phyloP scores from a whole-genome alignment of 164 flowering plant genomes.

The Sedum album region DNA sequence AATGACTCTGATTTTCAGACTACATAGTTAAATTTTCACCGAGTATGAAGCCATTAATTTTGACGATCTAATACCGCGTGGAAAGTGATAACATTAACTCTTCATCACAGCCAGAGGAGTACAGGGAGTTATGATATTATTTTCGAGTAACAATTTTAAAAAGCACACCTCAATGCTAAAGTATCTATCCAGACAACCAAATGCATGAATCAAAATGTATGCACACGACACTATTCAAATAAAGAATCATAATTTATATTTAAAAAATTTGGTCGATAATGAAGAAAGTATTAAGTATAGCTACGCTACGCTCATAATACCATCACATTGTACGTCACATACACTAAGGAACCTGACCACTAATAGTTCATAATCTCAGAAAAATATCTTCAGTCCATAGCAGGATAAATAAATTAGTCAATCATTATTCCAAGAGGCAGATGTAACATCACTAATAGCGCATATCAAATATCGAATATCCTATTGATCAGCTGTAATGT shows the following conservation, averaged over 20 bases:
- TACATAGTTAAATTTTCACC: neutral
- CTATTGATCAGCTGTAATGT: too few relatives aligned
- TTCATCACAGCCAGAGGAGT: neutral
- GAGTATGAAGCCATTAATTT: neutral
- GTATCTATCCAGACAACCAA: neutral
- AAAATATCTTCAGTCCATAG: too few relatives aligned
- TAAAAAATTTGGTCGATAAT: neutral
- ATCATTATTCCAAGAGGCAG: too few relatives aligned
- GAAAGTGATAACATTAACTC: neutral
- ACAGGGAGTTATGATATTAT: neutral
- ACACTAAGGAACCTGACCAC: neutral
- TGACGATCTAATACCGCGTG: neutral
- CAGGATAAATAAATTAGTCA: too few relatives aligned
- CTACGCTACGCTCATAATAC: neutral
- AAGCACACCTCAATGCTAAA: neutral
- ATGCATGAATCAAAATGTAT: neutral
- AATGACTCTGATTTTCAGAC: slow-evolving; percentile 1
- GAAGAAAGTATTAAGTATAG: too few relatives aligned
- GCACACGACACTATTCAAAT: neutral
- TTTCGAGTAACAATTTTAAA: neutral
- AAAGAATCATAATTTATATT: neutral
- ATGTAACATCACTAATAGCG: neutral
- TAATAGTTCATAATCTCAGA: neutral
- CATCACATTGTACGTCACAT: neutral
- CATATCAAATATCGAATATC: neutral